phyloP scores from a whole-genome alignment of 371 early-diverging fungal genomes.

The Coemansia sp. region DNA sequence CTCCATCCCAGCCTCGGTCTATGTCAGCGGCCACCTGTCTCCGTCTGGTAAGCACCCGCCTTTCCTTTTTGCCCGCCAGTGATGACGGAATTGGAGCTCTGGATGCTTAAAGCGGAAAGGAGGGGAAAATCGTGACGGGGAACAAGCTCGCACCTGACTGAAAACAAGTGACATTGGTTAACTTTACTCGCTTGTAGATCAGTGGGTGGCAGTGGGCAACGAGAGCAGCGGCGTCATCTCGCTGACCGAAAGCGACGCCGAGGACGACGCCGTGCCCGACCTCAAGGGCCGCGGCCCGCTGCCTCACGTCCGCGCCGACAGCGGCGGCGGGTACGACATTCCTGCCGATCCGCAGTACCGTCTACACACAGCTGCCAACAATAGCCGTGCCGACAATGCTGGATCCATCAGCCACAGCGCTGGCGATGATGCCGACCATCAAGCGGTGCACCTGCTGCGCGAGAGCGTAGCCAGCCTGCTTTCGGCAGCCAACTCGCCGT shows the following conservation, averaged over 20 bases:
- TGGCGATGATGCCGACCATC: slow-evolving; percentile 11
- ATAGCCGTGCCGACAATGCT: slow-evolving; percentile 5
- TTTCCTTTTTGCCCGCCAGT: not conserved
- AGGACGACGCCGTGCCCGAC: slow-evolving; percentile 26
- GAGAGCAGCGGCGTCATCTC: slow-evolving; percentile 49
- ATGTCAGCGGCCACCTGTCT: slow-evolving; percentile 49
- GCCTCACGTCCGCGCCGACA: not conserved
- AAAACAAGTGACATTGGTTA: not conserved
- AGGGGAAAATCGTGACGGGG: not conserved
- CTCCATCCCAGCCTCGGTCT: slow-evolving; percentile 36
- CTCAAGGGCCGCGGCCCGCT: slow-evolving; percentile 3
- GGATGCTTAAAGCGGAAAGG: not conserved
- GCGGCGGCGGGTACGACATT: slow-evolving; percentile 1
- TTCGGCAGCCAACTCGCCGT: slow-evolving; percentile 25
- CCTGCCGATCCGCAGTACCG: not conserved
- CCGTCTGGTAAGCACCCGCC: slow-evolving; percentile 35
- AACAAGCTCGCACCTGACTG: not conserved
- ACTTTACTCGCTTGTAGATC: slow-evolving; percentile 25
- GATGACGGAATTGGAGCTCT: not conserved
- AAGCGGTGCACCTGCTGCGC: slow-evolving; percentile 40
- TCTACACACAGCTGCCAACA: not conserved
- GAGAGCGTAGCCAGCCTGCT: slow-evolving; percentile 45
- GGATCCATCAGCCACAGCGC: too few relatives aligned
- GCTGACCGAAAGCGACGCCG: slow-evolving; percentile 43
- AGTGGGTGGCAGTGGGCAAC: slow-evolving; percentile 45